Base-by-base conservation (phyloP, 495 filamentous ascomycete species). In the Hypomontagnella monticulosa region DNA sequence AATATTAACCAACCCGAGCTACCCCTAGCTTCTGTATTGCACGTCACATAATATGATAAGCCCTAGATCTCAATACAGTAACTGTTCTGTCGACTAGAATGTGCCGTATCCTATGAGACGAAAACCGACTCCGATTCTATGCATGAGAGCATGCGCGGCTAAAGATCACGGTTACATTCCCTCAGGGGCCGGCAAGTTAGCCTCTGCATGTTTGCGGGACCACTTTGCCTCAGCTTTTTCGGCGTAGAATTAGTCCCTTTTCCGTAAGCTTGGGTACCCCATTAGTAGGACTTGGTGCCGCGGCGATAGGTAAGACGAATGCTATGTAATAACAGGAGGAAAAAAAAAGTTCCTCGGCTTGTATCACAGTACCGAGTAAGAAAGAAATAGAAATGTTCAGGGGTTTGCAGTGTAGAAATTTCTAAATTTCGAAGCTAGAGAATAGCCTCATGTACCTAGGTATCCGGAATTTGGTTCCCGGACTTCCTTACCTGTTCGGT, bases 1-100 rank as follows among this genome's bases (percentile, higher is more conserved):
- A 60, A 69, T 63, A 63, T 63, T 69, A 46, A 27, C 23, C 55
- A 27, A 68, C 47, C 59, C 59, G 51, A 67, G 34, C 51, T 52
- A 36, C 59, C 55, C 58, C 53, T 56, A 56, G 49, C 48, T 55
- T 27, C n/a, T 53, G 47, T 59, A 57, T 62, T 34, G 54, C n/a
- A 58, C 53, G 48, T 68, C 58, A 63, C 66, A 63, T 69, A n/a
- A n/a, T n/a, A n/a, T n/a, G n/a, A n/a, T n/a, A 69, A 69, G 66
- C 66, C 66, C 66, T 69, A 69, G 65, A 64, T 16, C 66, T 51
- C 50, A 27, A 46, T 63, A 38, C 19, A 54, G 65, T 23, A 32
- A 46, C 49, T 41, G 14, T 50, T 41, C 8, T 63, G 53, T 43
- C 41, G n/a, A 63, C 16, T 54, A 40, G 27, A 58, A 59, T 68